Conservation (phyloP, 2,329 filamentous ascomycete genomes). For the Xylariales sp. region DNA sequence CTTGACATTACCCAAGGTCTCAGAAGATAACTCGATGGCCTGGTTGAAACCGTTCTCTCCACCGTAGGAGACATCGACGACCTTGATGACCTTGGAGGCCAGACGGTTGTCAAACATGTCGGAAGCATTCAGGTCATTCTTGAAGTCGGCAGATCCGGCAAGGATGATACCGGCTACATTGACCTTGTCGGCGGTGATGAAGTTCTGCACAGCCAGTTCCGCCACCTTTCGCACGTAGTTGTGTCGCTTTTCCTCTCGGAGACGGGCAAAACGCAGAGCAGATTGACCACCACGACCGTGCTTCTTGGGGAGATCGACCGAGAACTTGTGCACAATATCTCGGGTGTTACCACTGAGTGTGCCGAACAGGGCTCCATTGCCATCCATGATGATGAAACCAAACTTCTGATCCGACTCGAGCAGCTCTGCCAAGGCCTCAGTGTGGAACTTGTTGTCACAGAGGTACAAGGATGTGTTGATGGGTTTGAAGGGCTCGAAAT, state of each 20-base stretch:
- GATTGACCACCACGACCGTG: conserved; percentile 99
- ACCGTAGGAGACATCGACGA: conserved; percentile 97
- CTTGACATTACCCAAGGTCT: conserved; percentile 98
- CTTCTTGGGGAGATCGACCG: conserved; percentile 98
- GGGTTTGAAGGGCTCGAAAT: conserved; percentile 99
- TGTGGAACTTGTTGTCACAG: conserved; percentile 99
- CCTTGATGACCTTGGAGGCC: conserved; percentile 94
- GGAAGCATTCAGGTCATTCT: conserved; percentile 96
- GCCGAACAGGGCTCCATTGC: conserved; percentile 95
- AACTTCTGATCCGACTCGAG: conserved; percentile 99
- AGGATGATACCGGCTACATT: conserved; percentile 95
- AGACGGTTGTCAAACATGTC: conserved; percentile 95
- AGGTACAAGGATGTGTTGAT: conserved; percentile 99
- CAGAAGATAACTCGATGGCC: conserved; percentile 89
- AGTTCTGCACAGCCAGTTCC: conserved; percentile 96
- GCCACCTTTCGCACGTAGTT: conserved; percentile 99
- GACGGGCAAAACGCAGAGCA: conserved; percentile 97
- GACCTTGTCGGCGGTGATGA: conserved; percentile 97
- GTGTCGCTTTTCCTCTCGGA: conserved; percentile 98
- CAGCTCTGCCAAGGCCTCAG: conserved; percentile 91
- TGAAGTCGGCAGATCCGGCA: conserved; percentile 97
- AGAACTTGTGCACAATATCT: conserved; percentile 96
- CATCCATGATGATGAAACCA: conserved; percentile 99
- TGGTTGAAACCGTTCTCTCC: conserved; percentile 99
- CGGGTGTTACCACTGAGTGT: conserved; percentile 96